These are phyloP conservation scores for Fusarium ramigenum DNA, from an alignment of 2,329 filamentous ascomycete genomes.

Conservation along the genomic window DNA sequence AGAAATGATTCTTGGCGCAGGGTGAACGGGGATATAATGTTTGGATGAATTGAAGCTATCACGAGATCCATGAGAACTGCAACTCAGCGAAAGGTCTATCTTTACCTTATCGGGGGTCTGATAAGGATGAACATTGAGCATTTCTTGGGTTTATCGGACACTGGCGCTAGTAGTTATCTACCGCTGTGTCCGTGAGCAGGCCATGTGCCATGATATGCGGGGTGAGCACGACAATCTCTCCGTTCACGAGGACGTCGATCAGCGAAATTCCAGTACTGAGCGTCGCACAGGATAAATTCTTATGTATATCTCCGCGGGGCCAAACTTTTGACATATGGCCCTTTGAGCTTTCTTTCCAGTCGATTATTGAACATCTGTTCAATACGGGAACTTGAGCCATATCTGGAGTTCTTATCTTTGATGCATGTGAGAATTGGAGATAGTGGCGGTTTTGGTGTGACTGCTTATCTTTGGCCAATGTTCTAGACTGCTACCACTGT, in stretches of 20 bases:
- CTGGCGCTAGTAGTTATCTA: neutral
- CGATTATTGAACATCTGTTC: too few relatives aligned
- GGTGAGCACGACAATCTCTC: neutral
- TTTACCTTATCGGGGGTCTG: neutral
- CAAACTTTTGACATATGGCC: rapidly evolving
- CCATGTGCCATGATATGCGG: neutral
- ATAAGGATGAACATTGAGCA: rapidly evolving
- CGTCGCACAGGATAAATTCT: neutral
- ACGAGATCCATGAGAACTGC: neutral
- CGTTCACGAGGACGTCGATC: neutral
- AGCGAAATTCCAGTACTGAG: neutral
- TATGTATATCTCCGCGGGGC: neutral
- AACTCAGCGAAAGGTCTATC: neutral
- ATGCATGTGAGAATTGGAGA: neutral
- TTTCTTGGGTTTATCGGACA: neutral
- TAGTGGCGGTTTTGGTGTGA: neutral
- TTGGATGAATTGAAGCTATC: neutral
- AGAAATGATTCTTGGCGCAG: rapidly evolving
- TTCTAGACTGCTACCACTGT: neutral
- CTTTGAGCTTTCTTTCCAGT: rapidly evolving
- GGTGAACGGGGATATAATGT: neutral
- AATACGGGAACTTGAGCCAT: neutral
- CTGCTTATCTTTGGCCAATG: neutral
- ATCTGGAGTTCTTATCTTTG: neutral
- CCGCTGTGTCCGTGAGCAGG: neutral